Conservation (phyloP, 306 rosid genomes). For the Begonia peltatifolia region DNA sequence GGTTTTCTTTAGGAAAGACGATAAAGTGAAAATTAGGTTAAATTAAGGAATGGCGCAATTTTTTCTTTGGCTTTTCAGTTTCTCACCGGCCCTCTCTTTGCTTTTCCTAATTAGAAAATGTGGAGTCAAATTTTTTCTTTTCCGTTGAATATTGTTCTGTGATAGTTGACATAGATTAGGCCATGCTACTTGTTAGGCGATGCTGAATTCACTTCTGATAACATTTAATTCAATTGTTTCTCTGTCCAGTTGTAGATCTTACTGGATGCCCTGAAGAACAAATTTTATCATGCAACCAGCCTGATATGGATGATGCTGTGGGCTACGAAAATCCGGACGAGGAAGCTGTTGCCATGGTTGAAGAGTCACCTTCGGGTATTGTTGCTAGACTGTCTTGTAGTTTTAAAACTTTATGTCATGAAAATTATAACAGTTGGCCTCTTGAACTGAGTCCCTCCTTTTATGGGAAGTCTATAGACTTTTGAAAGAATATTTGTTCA, state of each 20-base stretch:
- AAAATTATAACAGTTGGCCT: neutral
- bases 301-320: constrained; percentile 57
- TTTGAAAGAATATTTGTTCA: neutral
- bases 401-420: neutral
- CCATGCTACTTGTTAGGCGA: too few relatives aligned
- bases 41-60: too few relatives aligned
- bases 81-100: too few relatives aligned
- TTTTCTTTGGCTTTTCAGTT: too few relatives aligned
- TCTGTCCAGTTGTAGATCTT: constrained; percentile 40
- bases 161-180: too few relatives aligned
- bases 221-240: constrained; percentile 5
- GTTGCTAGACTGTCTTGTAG: neutral
- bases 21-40: too few relatives aligned
- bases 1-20: too few relatives aligned
- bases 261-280: constrained; percentile 53
- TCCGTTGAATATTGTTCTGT: too few relatives aligned
- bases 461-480: neutral
- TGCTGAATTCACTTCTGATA: constrained; percentile 3
- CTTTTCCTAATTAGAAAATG: too few relatives aligned
- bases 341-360: constrained; percentile 70
- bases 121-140: too few relatives aligned
- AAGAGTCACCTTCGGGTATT: constrained; percentile 73
- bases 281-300: constrained; percentile 55
- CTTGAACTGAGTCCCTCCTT: neutral
- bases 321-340: constrained; percentile 62